Evolutionary conservation across 805 yeast genomes (phyloP), one percentile per base, ranked within the genome.

Genomic region (Spathaspora hagerdaliae): DNA sequence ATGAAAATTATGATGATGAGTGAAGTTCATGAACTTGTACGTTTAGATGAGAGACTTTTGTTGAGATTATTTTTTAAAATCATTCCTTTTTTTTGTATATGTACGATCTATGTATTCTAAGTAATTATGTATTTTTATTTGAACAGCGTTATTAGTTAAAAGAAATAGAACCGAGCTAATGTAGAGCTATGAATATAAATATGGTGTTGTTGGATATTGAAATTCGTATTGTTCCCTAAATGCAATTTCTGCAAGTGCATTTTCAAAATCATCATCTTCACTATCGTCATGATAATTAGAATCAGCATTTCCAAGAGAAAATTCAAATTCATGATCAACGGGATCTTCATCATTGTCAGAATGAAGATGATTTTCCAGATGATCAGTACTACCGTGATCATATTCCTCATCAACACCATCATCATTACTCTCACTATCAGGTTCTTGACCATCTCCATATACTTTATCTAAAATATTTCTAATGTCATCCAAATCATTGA

Each of bases 1-100:
- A 72, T 48, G 77, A 71, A 52, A 63, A 72, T 51, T 72, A 72
- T 53, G 77, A 71, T 47, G 77, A 71, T 42, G 74, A 71, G 7
- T 47, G 38, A 27, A 27, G 4, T 19, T 31, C 32, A 29, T 29
- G 32, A 38, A 26, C 9, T 15, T 13, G 6, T 24, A 29, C 32
- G 32, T 29, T 29, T 29, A 9, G 9, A 29, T 29, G 10, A 13
- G 10, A 34, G 24, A 19, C 24, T 14, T 34, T 34, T 13, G 19
- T 34, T 13, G 10, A 9, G 19, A 34, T 14, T 34, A n/a, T 26
- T 13, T 34, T 13, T 41, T 15, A 10, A 15, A 32, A 2, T 19
- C 24, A 5, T 19, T 19, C 24, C 24, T 27, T 27, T 36, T 31
- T 27, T 42, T 31, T 42, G 41, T 39, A 39, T 29, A 39, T 39